Evolutionary conservation across 768 basidiomycete species (phyloP), one percentile per base, ranked within the genome.

Genomic region (Mycena haematopus): DNA sequence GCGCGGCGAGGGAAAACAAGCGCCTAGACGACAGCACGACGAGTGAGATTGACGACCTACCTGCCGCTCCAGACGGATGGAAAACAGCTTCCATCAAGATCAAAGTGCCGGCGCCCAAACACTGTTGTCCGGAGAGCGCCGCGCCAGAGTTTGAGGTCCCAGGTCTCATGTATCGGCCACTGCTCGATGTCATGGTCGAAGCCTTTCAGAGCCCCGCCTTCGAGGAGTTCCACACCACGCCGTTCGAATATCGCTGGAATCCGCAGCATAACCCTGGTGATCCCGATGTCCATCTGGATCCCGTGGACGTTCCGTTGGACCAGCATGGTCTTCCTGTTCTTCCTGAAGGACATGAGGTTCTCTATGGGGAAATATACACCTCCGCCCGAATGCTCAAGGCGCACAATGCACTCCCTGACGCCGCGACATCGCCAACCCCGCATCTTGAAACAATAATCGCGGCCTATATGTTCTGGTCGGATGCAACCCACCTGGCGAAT

Each of bases 71-170:
- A 8, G 55, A 65, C 62, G 69, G 66, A 0, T 76, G 75, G 74
- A 68, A 50, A 5, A 65, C 58, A 11, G 73, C 52, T 0, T 68
- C 61, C 15, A 72, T 72, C 21, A 69, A 57, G 57, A 73, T 69
- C 33, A 55, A 27, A 11, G 73, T 67, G 29, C 76, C 62, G 2
- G 59, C 60, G 14, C 68, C 69, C 4, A 35, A 64, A 3, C 51
- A 64, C 9, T 70, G 64, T n/a, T 62, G 68, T n/a, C 17, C 47
- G 31, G 69, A 72, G 31, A 64, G 68, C 22, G n/a, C 40, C 65
- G 21, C 0, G 65, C 72, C 70, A 56, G 45, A 40, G 8, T 66
- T 75, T 25, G 54, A 60, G 10, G 66, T 75, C 6, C 9, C 45
- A 0, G 68, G 66, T 0, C 21, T 76, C 11, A 53, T 58, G n/a